These are phyloP conservation scores for Mrakia gelida DNA, from an alignment of 768 basidiomycete genomes.

Conservation along the genomic window DNA sequence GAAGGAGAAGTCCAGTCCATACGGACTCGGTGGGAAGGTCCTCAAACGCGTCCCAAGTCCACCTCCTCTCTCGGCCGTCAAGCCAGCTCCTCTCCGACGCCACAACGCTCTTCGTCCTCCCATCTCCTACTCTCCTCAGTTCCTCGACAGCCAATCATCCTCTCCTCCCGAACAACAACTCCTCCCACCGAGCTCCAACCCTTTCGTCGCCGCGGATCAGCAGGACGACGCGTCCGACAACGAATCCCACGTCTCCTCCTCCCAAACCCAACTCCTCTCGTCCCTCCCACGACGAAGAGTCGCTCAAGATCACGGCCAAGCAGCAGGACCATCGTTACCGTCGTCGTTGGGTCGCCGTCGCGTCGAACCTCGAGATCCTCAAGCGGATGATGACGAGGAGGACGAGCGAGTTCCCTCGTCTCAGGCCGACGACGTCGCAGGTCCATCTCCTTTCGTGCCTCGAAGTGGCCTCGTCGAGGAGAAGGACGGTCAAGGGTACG, in stretches of 20 bases:
- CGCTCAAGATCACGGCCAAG: background rate
- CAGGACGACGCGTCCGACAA: background rate
- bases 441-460: background rate
- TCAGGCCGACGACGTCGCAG: background rate
- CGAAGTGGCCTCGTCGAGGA: background rate
- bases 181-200: background rate
- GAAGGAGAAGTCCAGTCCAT: background rate
- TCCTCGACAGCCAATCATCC: background rate
- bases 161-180: background rate
- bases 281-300: background rate
- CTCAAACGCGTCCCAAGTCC: conserved; percentile 4
- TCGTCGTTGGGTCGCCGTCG: background rate
- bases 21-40: background rate
- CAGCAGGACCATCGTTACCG: background rate
- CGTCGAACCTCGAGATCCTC: background rate
- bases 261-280: background rate
- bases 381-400: background rate
- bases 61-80: background rate
- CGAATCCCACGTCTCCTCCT: background rate
- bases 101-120: background rate
- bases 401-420: background rate
- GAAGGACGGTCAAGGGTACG: background rate
- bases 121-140: too few species aligned
- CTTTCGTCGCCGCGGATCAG: background rate
- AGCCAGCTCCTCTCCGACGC: background rate